These are phyloP conservation scores for Saturnispora silvae DNA, from an alignment of 805 yeast species.

Conservation along the genomic window DNA sequence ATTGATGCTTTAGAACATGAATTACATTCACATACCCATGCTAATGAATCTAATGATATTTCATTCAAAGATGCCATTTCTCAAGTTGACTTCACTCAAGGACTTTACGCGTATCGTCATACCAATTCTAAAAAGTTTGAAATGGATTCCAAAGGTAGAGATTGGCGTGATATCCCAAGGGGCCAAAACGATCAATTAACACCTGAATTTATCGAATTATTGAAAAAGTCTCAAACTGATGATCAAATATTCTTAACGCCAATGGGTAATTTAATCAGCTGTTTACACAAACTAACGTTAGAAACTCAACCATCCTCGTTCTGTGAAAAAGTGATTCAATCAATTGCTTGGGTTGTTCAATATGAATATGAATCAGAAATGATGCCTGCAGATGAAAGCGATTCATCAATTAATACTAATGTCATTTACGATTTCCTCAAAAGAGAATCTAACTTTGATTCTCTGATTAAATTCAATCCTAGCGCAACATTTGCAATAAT, in stretches of 20 bases:
- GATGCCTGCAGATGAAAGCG: conserved; percentile 20
- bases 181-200: conserved; percentile 38
- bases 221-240: conserved; percentile 17
- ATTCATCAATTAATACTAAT: conserved; percentile 35
- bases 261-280: conserved; percentile 18
- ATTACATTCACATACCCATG: neutral
- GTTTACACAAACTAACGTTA: conserved; percentile 21
- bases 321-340: conserved; percentile 34
- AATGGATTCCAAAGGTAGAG: conserved; percentile 51
- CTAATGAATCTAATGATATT: neutral
- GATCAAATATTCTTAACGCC: conserved; percentile 18
- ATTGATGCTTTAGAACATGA: neutral
- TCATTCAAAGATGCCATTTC: neutral
- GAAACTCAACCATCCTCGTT: conserved; percentile 18
- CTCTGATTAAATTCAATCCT: conserved; percentile 38
- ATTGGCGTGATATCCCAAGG: conserved; percentile 65
- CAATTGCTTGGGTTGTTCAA: conserved; percentile 43
- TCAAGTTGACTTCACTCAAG: conserved; percentile 6
- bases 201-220: conserved; percentile 16
- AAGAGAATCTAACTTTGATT: conserved; percentile 37
- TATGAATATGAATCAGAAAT: conserved; percentile 19
- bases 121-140: conserved; percentile 27
- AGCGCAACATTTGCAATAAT: conserved; percentile 42
- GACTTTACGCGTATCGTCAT: conserved; percentile 28
- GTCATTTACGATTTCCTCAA: conserved; percentile 38